Evolutionary conservation across 345 rosid genomes (phyloP).

Genomic region (Rhodamnia rubescens): DNA sequence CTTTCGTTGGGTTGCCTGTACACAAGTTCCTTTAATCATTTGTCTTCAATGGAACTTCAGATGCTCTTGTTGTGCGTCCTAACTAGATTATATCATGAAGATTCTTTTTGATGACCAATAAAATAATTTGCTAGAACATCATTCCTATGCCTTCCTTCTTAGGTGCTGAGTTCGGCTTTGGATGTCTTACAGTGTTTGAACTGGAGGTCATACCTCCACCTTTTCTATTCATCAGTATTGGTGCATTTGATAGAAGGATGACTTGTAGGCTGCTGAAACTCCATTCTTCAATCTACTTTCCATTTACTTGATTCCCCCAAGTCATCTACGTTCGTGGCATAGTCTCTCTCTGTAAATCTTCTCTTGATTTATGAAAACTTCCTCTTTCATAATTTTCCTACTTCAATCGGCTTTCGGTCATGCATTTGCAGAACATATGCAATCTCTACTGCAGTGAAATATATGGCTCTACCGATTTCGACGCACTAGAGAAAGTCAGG

Average conservation of each 20-base stretch:
- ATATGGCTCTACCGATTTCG: slow-evolving; percentile 55
- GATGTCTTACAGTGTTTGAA: not conserved
- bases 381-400: not conserved
- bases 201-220: not conserved
- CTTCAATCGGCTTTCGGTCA: not conserved
- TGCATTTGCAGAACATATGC: slow-evolving; percentile 49
- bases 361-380: not conserved
- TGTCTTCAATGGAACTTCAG: not conserved
- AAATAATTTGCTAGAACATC: not conserved
- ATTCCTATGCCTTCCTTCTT: not conserved
- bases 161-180: not conserved
- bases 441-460: slow-evolving; percentile 72
- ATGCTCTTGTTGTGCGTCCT: not conserved
- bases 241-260: not conserved
- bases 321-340: not conserved
- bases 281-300: not conserved
- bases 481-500: slow-evolving; percentile 50
- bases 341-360: not conserved
- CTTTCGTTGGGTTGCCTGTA: not conserved
- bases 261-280: not conserved
- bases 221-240: not conserved
- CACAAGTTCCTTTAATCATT: not conserved
- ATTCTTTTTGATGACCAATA: not conserved
- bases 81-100: not conserved
- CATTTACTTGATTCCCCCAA: not conserved